Evolutionary conservation across 495 filamentous ascomycete species (phyloP), one percentile per base, ranked within the genome.

Genomic region (Platismatia glauca): DNA sequence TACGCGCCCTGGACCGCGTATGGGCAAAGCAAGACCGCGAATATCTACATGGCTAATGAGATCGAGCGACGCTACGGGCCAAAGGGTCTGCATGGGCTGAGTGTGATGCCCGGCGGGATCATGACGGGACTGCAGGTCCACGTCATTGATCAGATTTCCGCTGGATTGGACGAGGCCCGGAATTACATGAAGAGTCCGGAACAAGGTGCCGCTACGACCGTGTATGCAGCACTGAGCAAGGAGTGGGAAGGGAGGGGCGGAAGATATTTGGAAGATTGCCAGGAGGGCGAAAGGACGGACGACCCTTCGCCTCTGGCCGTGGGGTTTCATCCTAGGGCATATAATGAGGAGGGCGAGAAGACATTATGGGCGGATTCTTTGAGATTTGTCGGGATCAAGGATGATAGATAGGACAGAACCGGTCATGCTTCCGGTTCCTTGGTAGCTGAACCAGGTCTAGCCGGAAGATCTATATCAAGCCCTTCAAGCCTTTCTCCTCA

Each of bases 11-110:
- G 70, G 71, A 56, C 56, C 2, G 75, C 71, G 1, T 77, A 79
- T 38, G 71, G 70, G 2, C 67, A 73, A 38, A 70, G 66, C 64
- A 80, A 78, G 59, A 74, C 71, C 0, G 76, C 77, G 9, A 73
- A 73, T 34, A 72, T 79, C 33, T 79, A 69, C 55, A 75, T 71
- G 63, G 74, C 77, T 11, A 77, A 74, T 37, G 69, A 80, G 64
- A 72, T 80, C 29, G 74, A 78, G 35, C 71, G 74, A 1, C 64
- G 65, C 0, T 80, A 77, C 55, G 73, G 73, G 1, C 6, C 59
- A 1, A 60, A 70, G 18, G 76, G 77, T 5, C 64, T 82, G 0
- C 74, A 76, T 55, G 74, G 70, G 0, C 66, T 67, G 22, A 73
- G 71, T 61, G 33, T 80, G 7, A 73, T 76, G 33, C 79, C 78